phyloP scores from a whole-genome alignment of 164 flowering plant genomes.

The Annona cherimola region DNA sequence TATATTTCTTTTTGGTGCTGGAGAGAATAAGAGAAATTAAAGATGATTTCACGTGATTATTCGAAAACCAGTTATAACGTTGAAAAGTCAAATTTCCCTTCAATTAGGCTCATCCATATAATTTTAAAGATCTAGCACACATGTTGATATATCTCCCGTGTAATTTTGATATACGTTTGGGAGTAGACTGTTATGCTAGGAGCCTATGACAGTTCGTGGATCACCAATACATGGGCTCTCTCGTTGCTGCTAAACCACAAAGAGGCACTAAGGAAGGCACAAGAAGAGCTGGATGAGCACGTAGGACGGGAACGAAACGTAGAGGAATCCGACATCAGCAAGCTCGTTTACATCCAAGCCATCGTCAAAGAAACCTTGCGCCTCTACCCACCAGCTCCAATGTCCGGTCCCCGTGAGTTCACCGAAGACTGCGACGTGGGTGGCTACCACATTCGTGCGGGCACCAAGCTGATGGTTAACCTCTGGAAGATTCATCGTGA shows the following conservation, averaged over 20 bases:
- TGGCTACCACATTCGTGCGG: conserved; percentile 23
- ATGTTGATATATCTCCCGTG: no score
- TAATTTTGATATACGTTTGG: no score
- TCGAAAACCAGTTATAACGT: no score
- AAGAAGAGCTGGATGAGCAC: conserved; percentile 1
- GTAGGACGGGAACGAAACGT: conserved; percentile 3
- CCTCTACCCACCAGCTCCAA: conserved; percentile 11
- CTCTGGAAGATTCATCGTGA: conserved; percentile 37
- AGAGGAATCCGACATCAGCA: conserved; percentile 3
- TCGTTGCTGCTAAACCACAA: not conserved
- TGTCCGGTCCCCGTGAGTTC: conserved; percentile 9
- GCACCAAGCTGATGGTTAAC: conserved; percentile 26
- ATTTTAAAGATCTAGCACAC: no score
- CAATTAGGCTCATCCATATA: no score
- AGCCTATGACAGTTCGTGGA: not conserved
- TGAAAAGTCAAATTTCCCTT: no score
- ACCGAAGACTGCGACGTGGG: conserved; percentile 21
- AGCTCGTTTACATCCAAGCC: conserved; percentile 4
- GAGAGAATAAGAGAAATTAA: no score
- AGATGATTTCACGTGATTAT: no score
- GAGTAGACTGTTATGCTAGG: conserved; percentile 1
- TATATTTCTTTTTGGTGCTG: no score
- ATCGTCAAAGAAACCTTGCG: conserved; percentile 8
- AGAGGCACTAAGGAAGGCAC: not conserved
- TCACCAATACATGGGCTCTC: conserved; percentile 3